Evolutionary conservation across 768 basidiomycete species (phyloP).

Genomic region (Dendrothele bispora): DNA sequence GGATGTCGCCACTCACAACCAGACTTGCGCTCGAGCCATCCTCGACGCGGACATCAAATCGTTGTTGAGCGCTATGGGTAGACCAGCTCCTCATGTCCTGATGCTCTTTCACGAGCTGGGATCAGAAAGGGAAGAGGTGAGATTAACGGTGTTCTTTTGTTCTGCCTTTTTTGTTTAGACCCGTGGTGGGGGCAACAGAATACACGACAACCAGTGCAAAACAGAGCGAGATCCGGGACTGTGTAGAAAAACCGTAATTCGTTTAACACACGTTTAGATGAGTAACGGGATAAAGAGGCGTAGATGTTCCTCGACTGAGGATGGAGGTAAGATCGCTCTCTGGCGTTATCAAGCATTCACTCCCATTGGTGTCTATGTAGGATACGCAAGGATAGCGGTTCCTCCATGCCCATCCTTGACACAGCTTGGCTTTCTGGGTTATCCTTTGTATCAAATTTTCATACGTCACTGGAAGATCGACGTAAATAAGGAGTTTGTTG

Average conservation of each 20-base stretch:
- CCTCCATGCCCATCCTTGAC: background rate
- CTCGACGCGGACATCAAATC: constrained; percentile 7
- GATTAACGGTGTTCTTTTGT: no score
- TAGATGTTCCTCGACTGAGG: background rate
- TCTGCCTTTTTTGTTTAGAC: no score
- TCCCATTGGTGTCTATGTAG: background rate
- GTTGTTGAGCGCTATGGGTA: background rate
- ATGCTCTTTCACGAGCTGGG: no score
- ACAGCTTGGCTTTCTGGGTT: background rate
- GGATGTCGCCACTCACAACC: constrained; percentile 8
- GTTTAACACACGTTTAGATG: background rate
- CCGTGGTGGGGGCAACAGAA: background rate
- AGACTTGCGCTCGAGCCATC: constrained; percentile 6
- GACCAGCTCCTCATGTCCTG: no score
- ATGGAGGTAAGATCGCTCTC: no score
- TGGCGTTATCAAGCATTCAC: no score
- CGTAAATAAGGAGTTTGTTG: no score
- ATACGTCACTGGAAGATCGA: background rate
- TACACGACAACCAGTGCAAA: no score
- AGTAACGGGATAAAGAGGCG: background rate
- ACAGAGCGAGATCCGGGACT: no score
- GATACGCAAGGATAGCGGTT: background rate
- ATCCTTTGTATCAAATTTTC: background rate
- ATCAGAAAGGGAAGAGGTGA: no score
- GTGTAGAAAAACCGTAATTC: no score